Percentiles rank a stretch among this genome's conserved stretches.
Conservation (phyloP, 495 filamentous ascomycete species). For the Hypoxylon intermedium region DNA sequence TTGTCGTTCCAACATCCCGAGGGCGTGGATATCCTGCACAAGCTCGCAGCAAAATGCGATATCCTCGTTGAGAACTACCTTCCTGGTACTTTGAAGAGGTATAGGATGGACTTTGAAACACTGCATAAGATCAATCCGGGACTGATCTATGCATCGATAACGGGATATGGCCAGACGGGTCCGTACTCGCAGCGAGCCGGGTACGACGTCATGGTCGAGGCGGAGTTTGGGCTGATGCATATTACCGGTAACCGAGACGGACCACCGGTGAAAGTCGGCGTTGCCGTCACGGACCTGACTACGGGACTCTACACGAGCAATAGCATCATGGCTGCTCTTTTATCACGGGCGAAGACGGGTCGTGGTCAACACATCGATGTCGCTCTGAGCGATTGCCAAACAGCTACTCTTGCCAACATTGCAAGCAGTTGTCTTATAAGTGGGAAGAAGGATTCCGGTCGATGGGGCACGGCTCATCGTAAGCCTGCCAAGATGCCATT, state of each 20-base stretch:
- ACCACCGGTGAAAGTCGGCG: slow-evolving; percentile 94
- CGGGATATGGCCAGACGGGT: slow-evolving; percentile 84
- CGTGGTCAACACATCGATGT: slow-evolving; percentile 91
- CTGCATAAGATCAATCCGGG: slow-evolving; percentile 79
- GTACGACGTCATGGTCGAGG: slow-evolving; percentile 99
- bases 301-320: slow-evolving; percentile 98
- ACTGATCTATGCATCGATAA: slow-evolving; percentile 71
- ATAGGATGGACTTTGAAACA: slow-evolving; percentile 83
- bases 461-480: slow-evolving; percentile 97
- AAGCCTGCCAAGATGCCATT: slow-evolving; percentile 46
- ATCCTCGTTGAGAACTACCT: slow-evolving; percentile 97
- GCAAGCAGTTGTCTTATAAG: slow-evolving; percentile 91
- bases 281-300: slow-evolving; percentile 94
- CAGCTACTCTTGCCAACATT: slow-evolving; percentile 90
- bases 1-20: slow-evolving; percentile 86
- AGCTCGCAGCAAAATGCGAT: slow-evolving; percentile 82
- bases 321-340: slow-evolving; percentile 90
- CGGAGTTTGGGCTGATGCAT: slow-evolving; percentile 97
- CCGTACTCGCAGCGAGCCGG: slow-evolving; percentile 89
- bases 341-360: slow-evolving; percentile 64
- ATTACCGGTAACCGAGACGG: slow-evolving; percentile 90
- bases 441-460: slow-evolving; percentile 82
- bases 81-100: slow-evolving; percentile 88
- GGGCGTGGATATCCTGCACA: slow-evolving; percentile 85
- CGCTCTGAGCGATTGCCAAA: slow-evolving; percentile 89